Evolutionary conservation across 2,329 filamentous ascomycete species (phyloP), one percentile per base, ranked within the genome.

Genomic region (Pseudomassariella vexata): DNA sequence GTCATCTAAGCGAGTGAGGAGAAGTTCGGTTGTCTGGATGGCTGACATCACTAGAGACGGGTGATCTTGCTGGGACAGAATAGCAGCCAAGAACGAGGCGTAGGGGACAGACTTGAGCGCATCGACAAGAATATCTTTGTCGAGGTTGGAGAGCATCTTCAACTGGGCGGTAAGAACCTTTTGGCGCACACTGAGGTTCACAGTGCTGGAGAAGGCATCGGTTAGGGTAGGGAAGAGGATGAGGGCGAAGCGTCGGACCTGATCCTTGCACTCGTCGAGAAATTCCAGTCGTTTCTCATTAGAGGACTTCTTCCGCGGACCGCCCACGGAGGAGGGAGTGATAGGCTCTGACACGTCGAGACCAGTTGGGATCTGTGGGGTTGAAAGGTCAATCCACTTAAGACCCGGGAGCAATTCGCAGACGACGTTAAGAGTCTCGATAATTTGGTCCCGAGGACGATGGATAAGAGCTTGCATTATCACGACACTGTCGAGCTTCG

Each of bases 391-490:
- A 19, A 66, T 66, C 33, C 68, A 70, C 9, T 82, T 79, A 11
- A 90, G 67, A 30, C 76, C 80, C 2, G 90, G 89, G 21, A 98
- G 70, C 19, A 98, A 68, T 62, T 98, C 92, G 63, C 92, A 95
- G 42, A 98, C 88, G 42, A 98, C 88, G 54, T 96, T 96, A 41
- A 98, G 73, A 2, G 94, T 95, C 65, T 98, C 92, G 46, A 90
- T 92, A 12, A 98, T 85, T 59, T 98, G 92, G 46, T 98, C 94
- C 35, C 89, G 81, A 6, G 92, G 92, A 24, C 90, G 81, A 53
- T 96, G 92, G 32, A 98, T 95, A 41, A 98, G 70, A 22, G 94
- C 88, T 62, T 98, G 92, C 94, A 98, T 98, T 49, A 98, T 92
- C 27, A 98, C 77, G 34, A 96, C 90, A 52, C 88, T 95, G 59